A percentile compares a stretch with the other conserved stretches of the same genome.
Conservation (phyloP, 495 filamentous ascomycete species). For the Hyaloscypha bicolor region DNA sequence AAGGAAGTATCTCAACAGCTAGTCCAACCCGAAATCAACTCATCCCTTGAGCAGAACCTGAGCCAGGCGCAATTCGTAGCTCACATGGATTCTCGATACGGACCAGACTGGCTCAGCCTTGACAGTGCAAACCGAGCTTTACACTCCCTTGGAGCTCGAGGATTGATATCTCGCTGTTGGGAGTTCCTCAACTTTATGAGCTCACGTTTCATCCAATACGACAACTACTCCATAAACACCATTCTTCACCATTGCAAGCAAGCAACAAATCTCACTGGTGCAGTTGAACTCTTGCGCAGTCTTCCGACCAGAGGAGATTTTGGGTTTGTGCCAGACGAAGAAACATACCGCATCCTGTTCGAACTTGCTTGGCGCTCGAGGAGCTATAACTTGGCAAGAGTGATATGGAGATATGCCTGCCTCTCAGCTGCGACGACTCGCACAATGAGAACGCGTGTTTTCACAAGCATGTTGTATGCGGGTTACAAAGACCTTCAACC, state of each 20-base stretch:
- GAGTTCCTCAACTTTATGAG: constrained; percentile 27
- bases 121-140: constrained; percentile 24
- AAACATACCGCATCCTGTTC: constrained; percentile 26
- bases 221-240: constrained; percentile 19
- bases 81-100: constrained; percentile 27
- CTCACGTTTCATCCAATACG: constrained; percentile 12
- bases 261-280: constrained; percentile 18
- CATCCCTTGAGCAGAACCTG: constrained; percentile 12
- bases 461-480: constrained; percentile 7
- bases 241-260: constrained; percentile 27
- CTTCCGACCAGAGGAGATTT: neutral
- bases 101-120: constrained; percentile 21
- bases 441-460: constrained; percentile 17
- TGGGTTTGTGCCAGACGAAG: constrained; percentile 10
- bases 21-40: constrained; percentile 17
- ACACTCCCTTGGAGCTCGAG: constrained; percentile 16
- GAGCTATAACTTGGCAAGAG: constrained; percentile 23
- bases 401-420: constrained; percentile 33
- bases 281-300: constrained; percentile 18
- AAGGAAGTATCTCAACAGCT: constrained; percentile 17
- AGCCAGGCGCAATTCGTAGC: constrained; percentile 21
- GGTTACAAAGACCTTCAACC: neutral
- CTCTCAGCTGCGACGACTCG: constrained; percentile 15
- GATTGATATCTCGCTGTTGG: constrained; percentile 24
- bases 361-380: constrained; percentile 20